These are phyloP conservation scores for Thoreauomyces humboldtii DNA, from an alignment of 192 early-diverging fungal species.

Conservation along the genomic window DNA sequence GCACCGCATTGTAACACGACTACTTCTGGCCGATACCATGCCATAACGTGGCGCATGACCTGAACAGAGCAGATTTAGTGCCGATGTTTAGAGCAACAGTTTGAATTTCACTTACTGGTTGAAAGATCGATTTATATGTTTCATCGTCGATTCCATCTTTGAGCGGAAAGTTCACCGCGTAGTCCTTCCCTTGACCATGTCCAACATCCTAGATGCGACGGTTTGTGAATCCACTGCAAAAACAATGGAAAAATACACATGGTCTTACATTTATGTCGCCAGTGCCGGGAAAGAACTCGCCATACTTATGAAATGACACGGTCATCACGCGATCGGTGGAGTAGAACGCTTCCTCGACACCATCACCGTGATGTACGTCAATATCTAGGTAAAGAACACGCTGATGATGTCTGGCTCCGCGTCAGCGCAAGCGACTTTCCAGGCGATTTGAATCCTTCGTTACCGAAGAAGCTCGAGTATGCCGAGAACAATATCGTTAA, in stretches of 20 bases:
- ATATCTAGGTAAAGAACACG: constrained; percentile 95
- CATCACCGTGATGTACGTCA: constrained; percentile 98
- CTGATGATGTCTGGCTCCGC: constrained; percentile 55
- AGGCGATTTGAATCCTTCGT: not conserved
- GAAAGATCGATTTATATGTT: constrained; percentile 65
- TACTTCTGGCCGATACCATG: constrained; percentile 85
- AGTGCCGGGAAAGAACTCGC: constrained; percentile 96
- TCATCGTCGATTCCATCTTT: constrained; percentile 94
- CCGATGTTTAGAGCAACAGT: not conserved
- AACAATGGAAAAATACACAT: no score
- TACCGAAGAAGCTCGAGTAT: constrained; percentile 82
- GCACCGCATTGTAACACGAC: constrained; percentile 97
- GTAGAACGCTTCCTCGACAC: constrained; percentile 96
- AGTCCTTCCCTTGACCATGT: constrained; percentile 81
- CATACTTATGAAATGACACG: constrained; percentile 93
- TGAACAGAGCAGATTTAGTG: constrained; percentile 30
- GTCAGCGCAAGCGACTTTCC: not conserved
- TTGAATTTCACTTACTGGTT: constrained; percentile 31
- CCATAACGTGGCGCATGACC: constrained; percentile 93
- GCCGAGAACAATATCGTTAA: constrained; percentile 96
- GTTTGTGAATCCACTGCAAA: no score
- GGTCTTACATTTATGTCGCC: constrained; percentile 79
- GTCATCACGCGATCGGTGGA: constrained; percentile 92
- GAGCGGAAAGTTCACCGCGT: constrained; percentile 94
- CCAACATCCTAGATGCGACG: constrained; percentile 75